These are phyloP conservation scores for Suillus clintonianus DNA, from an alignment of 768 basidiomycete genomes.

Conservation along the genomic window DNA sequence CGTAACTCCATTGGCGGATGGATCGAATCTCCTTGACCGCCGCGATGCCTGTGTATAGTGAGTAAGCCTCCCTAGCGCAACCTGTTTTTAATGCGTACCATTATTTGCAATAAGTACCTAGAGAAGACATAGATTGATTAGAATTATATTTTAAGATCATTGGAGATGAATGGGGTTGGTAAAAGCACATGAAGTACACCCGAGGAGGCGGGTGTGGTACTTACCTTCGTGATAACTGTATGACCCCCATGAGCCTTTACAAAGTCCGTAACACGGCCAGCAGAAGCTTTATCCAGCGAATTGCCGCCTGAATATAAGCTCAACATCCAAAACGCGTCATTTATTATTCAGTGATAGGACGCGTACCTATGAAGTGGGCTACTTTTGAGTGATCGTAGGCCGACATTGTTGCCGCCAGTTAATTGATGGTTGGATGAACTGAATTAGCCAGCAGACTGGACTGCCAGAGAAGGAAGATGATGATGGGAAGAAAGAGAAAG, in stretches of 20 bases:
- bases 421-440: constrained; percentile 3
- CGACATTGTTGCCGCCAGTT: constrained; percentile 24
- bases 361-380: constrained; percentile 63
- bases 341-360: constrained; percentile 1
- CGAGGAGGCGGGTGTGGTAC: constrained; percentile 20
- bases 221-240: constrained; percentile 96
- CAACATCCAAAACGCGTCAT: constrained; percentile 14
- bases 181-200: neutral
- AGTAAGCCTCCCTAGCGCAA: constrained; percentile 14
- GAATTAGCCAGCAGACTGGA: constrained; percentile 5
- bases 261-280: constrained; percentile 84
- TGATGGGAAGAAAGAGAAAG: constrained; percentile 22
- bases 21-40: constrained; percentile 99
- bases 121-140: neutral
- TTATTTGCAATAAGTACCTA: constrained; percentile 99
- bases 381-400: constrained; percentile 60
- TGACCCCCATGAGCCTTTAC: constrained; percentile 91
- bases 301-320: constrained; percentile 75
- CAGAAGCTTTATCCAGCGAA: constrained; percentile 80
- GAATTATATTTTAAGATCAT: constrained; percentile 7
- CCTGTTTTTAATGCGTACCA: constrained; percentile 47
- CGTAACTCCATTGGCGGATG: constrained; percentile 99
- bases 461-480: constrained; percentile 12
- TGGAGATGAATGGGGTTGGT: neutral
- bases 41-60: constrained; percentile 75